Base-by-base conservation (phyloP, 345 rosid species). In the Firmiana major region DNA sequence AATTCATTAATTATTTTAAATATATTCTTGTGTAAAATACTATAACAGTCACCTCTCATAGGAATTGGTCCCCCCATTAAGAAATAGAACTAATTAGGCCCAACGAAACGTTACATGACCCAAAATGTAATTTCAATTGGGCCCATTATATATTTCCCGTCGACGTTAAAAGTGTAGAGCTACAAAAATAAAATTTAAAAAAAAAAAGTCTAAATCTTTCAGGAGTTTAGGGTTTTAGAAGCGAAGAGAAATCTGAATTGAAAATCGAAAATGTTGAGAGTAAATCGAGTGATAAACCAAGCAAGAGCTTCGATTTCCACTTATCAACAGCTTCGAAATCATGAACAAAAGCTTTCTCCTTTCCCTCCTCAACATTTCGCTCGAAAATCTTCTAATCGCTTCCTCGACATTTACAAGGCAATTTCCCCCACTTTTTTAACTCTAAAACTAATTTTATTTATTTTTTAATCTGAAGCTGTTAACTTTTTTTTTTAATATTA, bases 321-420 rank as follows among this genome's bases (percentile, higher is more conserved):
- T 67, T 73, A 71, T 70, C 79, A 73, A 28, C 66, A 62, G 62
- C 31, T 28, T 48, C 26, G 24, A 45, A 15, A 67, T 55, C 70
- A 66, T 75, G 81, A 74, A 21, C 58, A 80, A 70, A 81, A 80
- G 34, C 87, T 79, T 57, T 64, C 12, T 1, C 77, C 84, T 63
- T 86, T 83, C 58, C 91, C 87, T 76, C 70, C 82, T 11, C 84
- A 76, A 38, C 79, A 73, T 19, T 77, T 79, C 57, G 86, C 86
- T 83, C 93, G 78, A 49, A 78, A 75, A 73, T 83, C 89, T 72
- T 80, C 89, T 34, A 77, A 76, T 67, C 97, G 97, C 51, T 90
- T 89, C 88, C 87, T 94, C 79, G 95, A 94, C 81, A 60, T 90
- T 68, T 87, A 89, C 85, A 69, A 90, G 92, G 98, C 84, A 73